Evolutionary conservation across 2,329 filamentous ascomycete genomes (phyloP).

Genomic region (Furcasterigmium sp.): DNA sequence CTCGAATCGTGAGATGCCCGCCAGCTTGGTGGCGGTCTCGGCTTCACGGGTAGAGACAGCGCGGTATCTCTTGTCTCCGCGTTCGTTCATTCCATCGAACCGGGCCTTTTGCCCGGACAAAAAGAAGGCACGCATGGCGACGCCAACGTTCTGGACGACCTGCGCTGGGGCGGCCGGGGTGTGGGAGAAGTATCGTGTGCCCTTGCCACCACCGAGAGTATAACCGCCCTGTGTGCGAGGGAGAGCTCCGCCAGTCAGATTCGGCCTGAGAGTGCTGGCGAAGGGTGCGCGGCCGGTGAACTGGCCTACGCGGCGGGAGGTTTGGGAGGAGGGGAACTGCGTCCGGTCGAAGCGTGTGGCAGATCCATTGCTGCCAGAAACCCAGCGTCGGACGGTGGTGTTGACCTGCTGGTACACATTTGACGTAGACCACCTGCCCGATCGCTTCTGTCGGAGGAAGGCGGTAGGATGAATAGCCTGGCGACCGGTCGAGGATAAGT

Average conservation of each 20-base stretch:
- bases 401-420: conserved; percentile 35
- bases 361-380: conserved; percentile 30
- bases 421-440: conserved; percentile 44
- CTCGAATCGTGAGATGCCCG: conserved; percentile 44
- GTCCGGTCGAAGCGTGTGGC: conserved; percentile 38
- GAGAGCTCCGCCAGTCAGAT: conserved; percentile 81
- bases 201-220: conserved; percentile 55
- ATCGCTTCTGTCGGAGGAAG: conserved; percentile 41
- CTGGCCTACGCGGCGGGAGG: conserved; percentile 47
- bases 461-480: conserved; percentile 49
- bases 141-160: conserved; percentile 91
- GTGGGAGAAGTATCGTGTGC: conserved; percentile 83
- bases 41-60: conserved; percentile 71
- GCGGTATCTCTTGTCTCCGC: conserved; percentile 75
- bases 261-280: conserved; percentile 81
- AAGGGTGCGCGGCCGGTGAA: conserved; percentile 78
- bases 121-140: conserved; percentile 86
- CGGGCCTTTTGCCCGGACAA: conserved; percentile 85
- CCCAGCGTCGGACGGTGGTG: conserved; percentile 43
- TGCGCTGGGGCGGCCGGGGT: conserved; percentile 79
- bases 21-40: conserved; percentile 64
- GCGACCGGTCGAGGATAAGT: conserved; percentile 26
- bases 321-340: conserved; percentile 43
- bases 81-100: conserved; percentile 71
- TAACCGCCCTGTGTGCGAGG: conserved; percentile 90